Conservation (phyloP, 2,329 filamentous ascomycete genomes). For the Fusarium coicis region DNA sequence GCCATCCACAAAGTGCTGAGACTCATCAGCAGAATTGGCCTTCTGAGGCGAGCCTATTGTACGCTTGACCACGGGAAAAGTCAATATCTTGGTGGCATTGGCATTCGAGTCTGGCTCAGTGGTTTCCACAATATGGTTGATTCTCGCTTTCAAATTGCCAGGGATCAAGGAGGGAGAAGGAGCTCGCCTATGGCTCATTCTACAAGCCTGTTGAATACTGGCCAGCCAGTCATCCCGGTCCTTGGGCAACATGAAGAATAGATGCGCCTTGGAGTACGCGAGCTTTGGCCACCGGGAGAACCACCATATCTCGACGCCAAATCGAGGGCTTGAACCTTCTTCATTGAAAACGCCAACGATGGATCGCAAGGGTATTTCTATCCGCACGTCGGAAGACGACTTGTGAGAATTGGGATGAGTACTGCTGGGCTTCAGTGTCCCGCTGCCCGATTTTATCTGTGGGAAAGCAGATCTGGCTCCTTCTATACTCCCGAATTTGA, state of each 20-base stretch:
- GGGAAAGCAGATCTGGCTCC: slow-evolving; percentile 61
- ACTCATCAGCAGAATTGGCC: slow-evolving; percentile 54
- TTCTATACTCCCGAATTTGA: slow-evolving; percentile 61
- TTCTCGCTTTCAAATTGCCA: slow-evolving; percentile 58
- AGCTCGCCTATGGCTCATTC: slow-evolving; percentile 51
- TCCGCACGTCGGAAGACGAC: slow-evolving; percentile 51
- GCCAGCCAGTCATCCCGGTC: slow-evolving; percentile 63
- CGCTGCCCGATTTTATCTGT: slow-evolving; percentile 50
- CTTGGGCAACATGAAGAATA: slow-evolving; percentile 61
- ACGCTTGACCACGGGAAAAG: slow-evolving; percentile 65
- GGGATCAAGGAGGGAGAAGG: slow-evolving; percentile 53
- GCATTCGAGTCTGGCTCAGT: slow-evolving; percentile 53
- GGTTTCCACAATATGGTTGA: slow-evolving; percentile 58
- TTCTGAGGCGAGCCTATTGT: slow-evolving; percentile 54
- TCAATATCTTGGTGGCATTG: slow-evolving; percentile 48
- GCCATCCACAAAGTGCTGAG: slow-evolving; percentile 60
- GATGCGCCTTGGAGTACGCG: slow-evolving; percentile 58
- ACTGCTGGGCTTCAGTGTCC: slow-evolving; percentile 35
- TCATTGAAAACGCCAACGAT: slow-evolving; percentile 65
- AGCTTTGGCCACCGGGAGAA: slow-evolving; percentile 56
- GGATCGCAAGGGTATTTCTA: slow-evolving; percentile 61
- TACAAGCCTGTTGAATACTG: slow-evolving; percentile 57
- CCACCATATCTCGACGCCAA: slow-evolving; percentile 69
- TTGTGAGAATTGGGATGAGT: slow-evolving; percentile 44
- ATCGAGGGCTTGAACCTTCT: slow-evolving; percentile 60